Evolutionary conservation across 176 grass and related monocot genomes (phyloP), one percentile per base, ranked within the genome.

Genomic region (Lolium perenne): DNA sequence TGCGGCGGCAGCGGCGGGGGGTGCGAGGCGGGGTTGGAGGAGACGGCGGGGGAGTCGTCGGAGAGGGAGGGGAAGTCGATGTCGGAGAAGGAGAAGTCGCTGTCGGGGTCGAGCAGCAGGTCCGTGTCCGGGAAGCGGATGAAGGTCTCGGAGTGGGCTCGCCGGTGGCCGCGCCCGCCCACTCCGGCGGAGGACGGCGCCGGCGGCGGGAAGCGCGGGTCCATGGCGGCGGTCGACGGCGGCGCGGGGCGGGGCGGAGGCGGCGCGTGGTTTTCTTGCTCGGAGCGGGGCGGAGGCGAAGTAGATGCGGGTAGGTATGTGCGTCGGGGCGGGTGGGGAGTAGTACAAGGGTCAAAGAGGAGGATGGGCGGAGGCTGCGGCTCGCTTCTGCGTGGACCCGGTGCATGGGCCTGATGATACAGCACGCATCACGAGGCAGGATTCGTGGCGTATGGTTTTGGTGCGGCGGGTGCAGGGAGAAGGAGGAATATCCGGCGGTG

Each of bases 41-140:
- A 93, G 1, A 81, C 67, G 13, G 86, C 78, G 58, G 91, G 78
- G 54, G 86, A 93, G 53, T 99, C 94, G 67, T 99, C 97, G 82
- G 97, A 97, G 79, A 99, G 92, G 0, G 92, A 97, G 58, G 97
- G 94, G 71, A 99, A 99, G 53, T 99, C 92, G 79, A 97, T 74
- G 83, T 99, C 97, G 55, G 97, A 99, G 82, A 99, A 91, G 67
- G 72, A 68, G 91, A 99, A 97, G 61, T 99, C 94, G 2, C 84
- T 80, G 82, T 96, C 97, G 8, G 97, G 69, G 81, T 94, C 92
- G 53, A 94, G 85, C 17, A 96, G 76, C 20, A 99, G 92, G 88
- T 96, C 87, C 18, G 90, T 92, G 67, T 99, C 97, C 0, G 92
- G 97, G 18, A 99, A 82, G 7, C 94, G 94, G 65, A 99, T 84